These are phyloP conservation scores for Chloris gayana DNA, from an alignment of 176 grass and related monocot genomes.

Conservation along the genomic window DNA sequence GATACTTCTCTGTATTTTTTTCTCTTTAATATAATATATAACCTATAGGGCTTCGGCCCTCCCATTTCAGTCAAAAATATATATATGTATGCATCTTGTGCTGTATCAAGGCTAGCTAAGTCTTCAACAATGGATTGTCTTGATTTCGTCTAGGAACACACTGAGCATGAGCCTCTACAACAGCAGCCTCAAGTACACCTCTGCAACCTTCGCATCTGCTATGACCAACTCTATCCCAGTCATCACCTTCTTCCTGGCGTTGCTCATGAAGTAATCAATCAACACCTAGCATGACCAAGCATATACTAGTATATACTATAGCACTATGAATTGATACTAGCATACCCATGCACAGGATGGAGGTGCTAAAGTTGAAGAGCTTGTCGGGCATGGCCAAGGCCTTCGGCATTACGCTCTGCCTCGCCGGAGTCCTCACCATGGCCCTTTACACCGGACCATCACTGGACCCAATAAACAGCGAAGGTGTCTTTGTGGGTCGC, in stretches of 20 bases:
- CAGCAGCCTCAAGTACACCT: conserved; percentile 63
- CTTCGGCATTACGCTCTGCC: conserved; percentile 21
- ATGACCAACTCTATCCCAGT: conserved; percentile 46
- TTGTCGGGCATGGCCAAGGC: conserved; percentile 32
- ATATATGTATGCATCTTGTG: too few species aligned
- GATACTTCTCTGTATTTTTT: too few species aligned
- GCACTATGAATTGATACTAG: too few species aligned
- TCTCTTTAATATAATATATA: too few species aligned
- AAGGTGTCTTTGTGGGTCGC: not conserved
- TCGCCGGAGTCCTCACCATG: conserved; percentile 38
- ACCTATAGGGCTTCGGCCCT: too few species aligned
- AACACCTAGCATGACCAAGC: too few species aligned
- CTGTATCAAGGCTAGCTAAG: too few species aligned
- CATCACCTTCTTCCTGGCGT: conserved; percentile 68
- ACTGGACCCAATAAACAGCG: conserved; percentile 17
- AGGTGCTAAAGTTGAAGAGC: conserved; percentile 33
- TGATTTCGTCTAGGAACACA: conserved; percentile 28
- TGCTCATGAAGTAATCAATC: conserved; percentile 45
- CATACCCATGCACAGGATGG: conserved; percentile 13
- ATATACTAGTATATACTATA: too few species aligned
- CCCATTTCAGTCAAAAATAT: too few species aligned
- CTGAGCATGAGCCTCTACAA: conserved; percentile 31
- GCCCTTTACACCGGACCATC: conserved; percentile 39
- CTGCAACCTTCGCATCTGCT: conserved; percentile 53
- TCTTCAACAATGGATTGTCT: not conserved